A percentile compares a stretch with the other conserved stretches of the same genome.
These are phyloP conservation scores for Trichophyton schoenleinii DNA, from an alignment of 2,329 filamentous ascomycete genomes.

Conservation along the genomic window DNA sequence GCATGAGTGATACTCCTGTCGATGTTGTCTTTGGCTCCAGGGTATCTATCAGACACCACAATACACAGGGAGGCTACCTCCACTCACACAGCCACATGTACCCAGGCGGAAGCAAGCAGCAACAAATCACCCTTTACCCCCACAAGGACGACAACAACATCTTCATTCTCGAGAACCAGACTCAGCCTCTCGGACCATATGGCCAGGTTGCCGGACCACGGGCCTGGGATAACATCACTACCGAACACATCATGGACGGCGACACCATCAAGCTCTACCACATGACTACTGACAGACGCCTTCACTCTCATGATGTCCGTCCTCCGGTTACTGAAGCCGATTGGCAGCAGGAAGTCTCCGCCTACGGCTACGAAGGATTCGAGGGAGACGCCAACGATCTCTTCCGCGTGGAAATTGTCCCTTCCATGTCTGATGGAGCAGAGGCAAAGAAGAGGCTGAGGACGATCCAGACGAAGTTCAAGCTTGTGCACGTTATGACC, in stretches of 20 bases:
- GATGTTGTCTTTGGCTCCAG: conserved; percentile 84
- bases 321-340: conserved; percentile 75
- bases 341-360: conserved; percentile 93
- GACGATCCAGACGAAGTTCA: conserved; percentile 95
- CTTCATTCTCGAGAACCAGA: conserved; percentile 91
- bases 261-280: conserved; percentile 75
- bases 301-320: conserved; percentile 81
- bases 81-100: conserved; percentile 98
- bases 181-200: conserved; percentile 66
- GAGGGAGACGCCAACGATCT: conserved; percentile 92
- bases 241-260: conserved; percentile 62
- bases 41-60: conserved; percentile 78
- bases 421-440: conserved; percentile 67
- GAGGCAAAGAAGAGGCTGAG: conserved; percentile 72
- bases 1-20: conserved; percentile 86
- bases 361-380: conserved; percentile 95
- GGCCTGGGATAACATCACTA: conserved; percentile 70
- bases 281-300: conserved; percentile 64
- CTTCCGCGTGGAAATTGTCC: conserved; percentile 90
- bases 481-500: conserved; percentile 89
- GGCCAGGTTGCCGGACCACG: conserved; percentile 68
- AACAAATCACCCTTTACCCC: conserved; percentile 94
- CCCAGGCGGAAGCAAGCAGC: conserved; percentile 91
- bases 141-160: conserved; percentile 99
- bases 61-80: conserved; percentile 94